Base-by-base conservation (phyloP, 2,329 filamentous ascomycete species). In the Trichoderma asperellum region DNA sequence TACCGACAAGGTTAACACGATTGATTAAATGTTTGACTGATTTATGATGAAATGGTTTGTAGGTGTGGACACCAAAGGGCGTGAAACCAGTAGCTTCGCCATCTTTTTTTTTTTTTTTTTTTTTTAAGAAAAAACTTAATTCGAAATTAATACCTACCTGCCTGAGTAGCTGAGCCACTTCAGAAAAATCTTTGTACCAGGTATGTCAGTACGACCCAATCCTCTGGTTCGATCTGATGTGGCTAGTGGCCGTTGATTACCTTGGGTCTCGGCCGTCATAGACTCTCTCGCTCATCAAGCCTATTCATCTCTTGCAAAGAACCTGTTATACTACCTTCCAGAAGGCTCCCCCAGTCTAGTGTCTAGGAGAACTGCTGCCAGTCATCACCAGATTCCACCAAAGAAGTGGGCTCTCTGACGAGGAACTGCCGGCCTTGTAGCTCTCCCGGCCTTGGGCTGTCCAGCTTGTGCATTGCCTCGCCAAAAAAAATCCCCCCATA, bases 381-480 rank as follows among this genome's bases (percentile, higher is more conserved):
- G 37, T 67, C 24, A 57, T 59, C 37, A 52, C 29, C 32, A 37
- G 37, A 35, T 37, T 67, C 53, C 40, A 37, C 43, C 55, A 35
- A 21, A 14, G 29, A 67, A 56, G 53, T 37, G 55, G 55, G 55
- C 37, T 59, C 40, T 37, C 37, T 32, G 5, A 59, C 40, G 40
- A 58, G 64, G 64, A 58, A 35, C 64, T 58, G 64, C 55, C 55
- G 55, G 53, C 43, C 24, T 61, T 43, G 57, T 55, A 56, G 40
- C 59, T 62, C 40, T 62, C 59, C 35, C 49, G 27, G 47, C 34
- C 27, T 52, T 53, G 49, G 61, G 61, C 21, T 57, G 40, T 68
- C 52, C 67, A 68, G 53, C 59, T 58, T 49, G 67, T 64, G 53
- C 59, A 58, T 69, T 53, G 53, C 57, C 49, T 69, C 67, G 53